Evolutionary conservation across 1,284 basidiomycete genomes (phyloP), one percentile per base, ranked within the genome.

Genomic region (Cryptococcus wingfieldii): DNA sequence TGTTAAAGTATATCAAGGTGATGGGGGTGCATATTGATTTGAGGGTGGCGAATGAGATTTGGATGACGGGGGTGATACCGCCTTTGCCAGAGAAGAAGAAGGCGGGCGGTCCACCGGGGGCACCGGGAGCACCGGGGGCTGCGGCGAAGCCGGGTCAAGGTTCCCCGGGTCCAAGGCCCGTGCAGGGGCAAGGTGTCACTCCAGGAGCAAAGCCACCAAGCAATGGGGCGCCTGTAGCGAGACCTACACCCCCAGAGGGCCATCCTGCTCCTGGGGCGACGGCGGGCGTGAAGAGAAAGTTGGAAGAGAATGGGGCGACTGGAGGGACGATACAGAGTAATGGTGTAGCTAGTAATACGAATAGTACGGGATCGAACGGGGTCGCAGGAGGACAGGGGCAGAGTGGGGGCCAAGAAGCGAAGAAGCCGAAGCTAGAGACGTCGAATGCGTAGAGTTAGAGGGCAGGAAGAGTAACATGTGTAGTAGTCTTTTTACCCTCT

Each of bases 11-110:
- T 54, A 74, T 75, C 56, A 62, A 68, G 31, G 68, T 70, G 27
- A 72, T 75, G 4, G 73, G 73, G 6, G 67, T 70, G 18, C 67
- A 72, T 37, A 71, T 75, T 37, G 73, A 75, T 57, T 47, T 75
- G 16, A 56, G 64, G 18, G 67, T 70, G 3, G 73, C 73, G 2
- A 70, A 71, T 47, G 55, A 66, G 25, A 72, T 75, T 25, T 75
- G 73, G 73, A 66, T 66, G 27, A 74, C 72, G 7, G 73, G 73
- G 10, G 60, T 72, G 4, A 62, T 74, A 2, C 73, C 73, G 5
- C 67, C 68, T 19, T 48, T 61, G n/a, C 61, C 56, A n/a, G 54
- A 48, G 10, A 60, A 59, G 37, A 62, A 62, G 47, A 47, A 23
- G 16, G 51, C 13, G 12, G 50, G 16, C 9, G 25, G 49, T 23